Base-by-base conservation (phyloP, 805 yeast genomes). In the Lachancea thermotolerans region DNA sequence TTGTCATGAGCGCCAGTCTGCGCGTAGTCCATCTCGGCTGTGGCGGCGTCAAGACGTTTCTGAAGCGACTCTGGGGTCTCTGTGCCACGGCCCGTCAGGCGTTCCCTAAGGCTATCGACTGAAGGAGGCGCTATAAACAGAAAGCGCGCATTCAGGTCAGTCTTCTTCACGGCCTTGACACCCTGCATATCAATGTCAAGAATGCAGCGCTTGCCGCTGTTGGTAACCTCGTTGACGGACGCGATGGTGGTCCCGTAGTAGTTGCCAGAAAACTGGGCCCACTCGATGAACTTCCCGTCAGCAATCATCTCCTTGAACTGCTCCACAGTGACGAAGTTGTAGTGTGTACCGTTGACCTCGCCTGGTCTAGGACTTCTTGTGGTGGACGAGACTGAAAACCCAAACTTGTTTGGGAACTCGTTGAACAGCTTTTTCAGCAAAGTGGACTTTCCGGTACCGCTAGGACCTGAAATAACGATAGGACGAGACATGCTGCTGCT, bases 181-280 rank as follows among this genome's bases (percentile, higher is more conserved):
- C 99, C 99, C 71, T 93, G 98, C 97, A 91, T 90, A 76, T 93
- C 99, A 54, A 93, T 93, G 68, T 93, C 99, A 62, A 93, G 74
- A 51, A 93, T 82, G 72, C 98, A 93, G 43, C 82, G 82, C 66
- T 75, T 79, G 56, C 88, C 85, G 49, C 74, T 64, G 42, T 68
- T 66, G 29, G 73, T 66, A 35, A 69, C 74, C 38, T 75, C 71
- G 56, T 85, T 76, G 38, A 93, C 97, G 28, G 96, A 82, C 60
- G 79, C 82, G 57, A 88, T 74, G 39, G 96, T 74, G 41, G 99
- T 93, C 48, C 99, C 99, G 68, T 93, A 93, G 74, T 85, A 90
- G 74, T 93, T 93, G 42, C 98, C 98, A 10, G 96, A 87, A 61
- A 93, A 93, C 68, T 89, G 93, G 4, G 99, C 99, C 93, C 95